Conservation (phyloP, 805 yeast species). For the Saccharomycopsis javanensis region DNA sequence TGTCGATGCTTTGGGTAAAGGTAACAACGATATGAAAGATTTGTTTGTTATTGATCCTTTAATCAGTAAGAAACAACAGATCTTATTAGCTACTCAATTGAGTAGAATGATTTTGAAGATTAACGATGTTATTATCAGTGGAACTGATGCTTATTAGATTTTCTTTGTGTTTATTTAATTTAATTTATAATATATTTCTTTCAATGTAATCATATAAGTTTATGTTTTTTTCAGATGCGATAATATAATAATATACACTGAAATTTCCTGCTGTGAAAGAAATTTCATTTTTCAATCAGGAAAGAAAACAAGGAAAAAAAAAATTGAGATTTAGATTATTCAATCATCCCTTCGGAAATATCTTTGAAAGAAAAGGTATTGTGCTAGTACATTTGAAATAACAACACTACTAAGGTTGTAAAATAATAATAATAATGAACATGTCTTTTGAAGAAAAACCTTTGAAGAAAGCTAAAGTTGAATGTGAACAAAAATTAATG, state of each 20-base stretch:
- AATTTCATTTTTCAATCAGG: neutral
- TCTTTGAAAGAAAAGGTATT: no score
- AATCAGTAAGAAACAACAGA: constrained; percentile 95
- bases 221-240: neutral
- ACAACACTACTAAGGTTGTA: no score
- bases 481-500: neutral
- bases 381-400: no score
- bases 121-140: constrained; percentile 89
- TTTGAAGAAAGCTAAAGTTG: neutral
- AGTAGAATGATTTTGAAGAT: constrained; percentile 97
- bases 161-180: neutral
- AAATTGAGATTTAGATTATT: no score
- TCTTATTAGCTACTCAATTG: constrained; percentile 89
- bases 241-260: neutral
- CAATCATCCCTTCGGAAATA: neutral
- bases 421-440: neutral
- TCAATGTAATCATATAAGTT: neutral
- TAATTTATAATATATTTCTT: neutral
- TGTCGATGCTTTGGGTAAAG: constrained; percentile 86
- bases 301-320: no score
- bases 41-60: constrained; percentile 93
- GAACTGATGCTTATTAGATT: constrained; percentile 57
- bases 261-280: no score
- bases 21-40: constrained; percentile 87
- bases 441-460: neutral